Evolutionary conservation across 2,329 filamentous ascomycete species (phyloP), one percentile per base, ranked within the genome.

Genomic region (Setomelanomma holmii): DNA sequence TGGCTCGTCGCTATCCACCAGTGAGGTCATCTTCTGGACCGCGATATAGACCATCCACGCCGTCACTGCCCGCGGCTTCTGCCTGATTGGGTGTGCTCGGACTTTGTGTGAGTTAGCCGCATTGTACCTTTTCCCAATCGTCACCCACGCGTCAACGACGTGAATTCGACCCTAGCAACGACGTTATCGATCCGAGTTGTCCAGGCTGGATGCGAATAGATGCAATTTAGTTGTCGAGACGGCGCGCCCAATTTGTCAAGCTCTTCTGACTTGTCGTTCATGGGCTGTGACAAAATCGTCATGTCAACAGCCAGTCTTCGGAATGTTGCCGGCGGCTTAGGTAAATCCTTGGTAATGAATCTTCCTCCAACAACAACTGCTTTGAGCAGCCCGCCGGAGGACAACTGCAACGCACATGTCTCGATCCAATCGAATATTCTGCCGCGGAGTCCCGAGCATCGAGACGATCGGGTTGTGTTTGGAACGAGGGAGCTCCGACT

Each of bases 1-100:
- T 61, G 64, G 65, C 53, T 55, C 64, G 61, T 53, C 50, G 66
- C 46, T 49, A 59, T 60, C 63, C 65, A 62, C 57, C 59, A 69
- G 63, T 72, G 69, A 74, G 64, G 67, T 74, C 69, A 74, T 71
- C 50, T 53, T 27, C 49, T 57, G 44, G 44, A 54, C 49, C 53
- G 60, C 47, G 48, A 53, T 42, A 52, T 55, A 48, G 45, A 51
- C 24, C 49, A 50, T 53, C 53, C 21, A 39, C 49, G 53, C 55
- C 61, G 49, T 44, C 23, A 42, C 23, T 24, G 52, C 20, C 49
- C 40, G 38, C 40, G 43, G 34, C 49, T 42, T 41, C 33, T 53
- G 44, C 50, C 56, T 64, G 57, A 72, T 69, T 68, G 66, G 63
- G 50, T 30, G 38, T 16, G 39, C 12, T 30, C 11, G 10, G 41